Percentiles rank a stretch among this genome's conserved stretches.
phyloP scores from a whole-genome alignment of 345 rosid genomes.

The Gossypium herbaceum region DNA sequence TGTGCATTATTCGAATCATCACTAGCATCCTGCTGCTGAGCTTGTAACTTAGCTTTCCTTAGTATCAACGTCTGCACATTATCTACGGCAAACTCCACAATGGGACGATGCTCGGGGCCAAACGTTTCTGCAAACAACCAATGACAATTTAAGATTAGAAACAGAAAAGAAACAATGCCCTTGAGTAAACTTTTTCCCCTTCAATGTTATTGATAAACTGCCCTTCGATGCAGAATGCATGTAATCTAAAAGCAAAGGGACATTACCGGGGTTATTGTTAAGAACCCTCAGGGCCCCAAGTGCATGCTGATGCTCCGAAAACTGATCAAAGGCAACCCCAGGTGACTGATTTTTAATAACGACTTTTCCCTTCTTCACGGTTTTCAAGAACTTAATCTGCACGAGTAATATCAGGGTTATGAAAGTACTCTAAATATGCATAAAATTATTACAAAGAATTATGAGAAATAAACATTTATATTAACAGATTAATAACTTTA shows the following conservation, averaged over 20 bases:
- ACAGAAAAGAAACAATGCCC: background rate
- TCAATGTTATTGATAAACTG: background rate
- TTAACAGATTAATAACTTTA: background rate
- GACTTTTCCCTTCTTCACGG: constrained; percentile 58
- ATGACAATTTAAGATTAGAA: background rate
- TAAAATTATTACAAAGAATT: background rate
- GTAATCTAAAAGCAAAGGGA: background rate
- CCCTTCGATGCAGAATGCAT: too few relatives aligned
- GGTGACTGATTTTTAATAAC: constrained; percentile 64
- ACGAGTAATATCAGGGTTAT: background rate
- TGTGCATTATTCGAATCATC: constrained; percentile 22
- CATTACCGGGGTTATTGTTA: constrained; percentile 61
- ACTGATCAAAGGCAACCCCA: constrained; percentile 86
- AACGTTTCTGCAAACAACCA: constrained; percentile 58
- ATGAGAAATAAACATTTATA: background rate
- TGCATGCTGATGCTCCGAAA: constrained; percentile 79
- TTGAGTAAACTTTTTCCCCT: background rate
- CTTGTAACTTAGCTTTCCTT: constrained; percentile 44
- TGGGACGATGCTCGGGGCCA: constrained; percentile 69
- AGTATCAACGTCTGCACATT: constrained; percentile 71
- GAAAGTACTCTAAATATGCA: background rate
- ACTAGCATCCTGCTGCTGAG: constrained; percentile 36
- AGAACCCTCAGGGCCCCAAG: constrained; percentile 88
- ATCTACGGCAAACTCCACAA: constrained; percentile 78
- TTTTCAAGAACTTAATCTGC: constrained; percentile 74